Evolutionary conservation across 140 eudicot genomes (phyloP).

Genomic region (Anethum foeniculum): DNA sequence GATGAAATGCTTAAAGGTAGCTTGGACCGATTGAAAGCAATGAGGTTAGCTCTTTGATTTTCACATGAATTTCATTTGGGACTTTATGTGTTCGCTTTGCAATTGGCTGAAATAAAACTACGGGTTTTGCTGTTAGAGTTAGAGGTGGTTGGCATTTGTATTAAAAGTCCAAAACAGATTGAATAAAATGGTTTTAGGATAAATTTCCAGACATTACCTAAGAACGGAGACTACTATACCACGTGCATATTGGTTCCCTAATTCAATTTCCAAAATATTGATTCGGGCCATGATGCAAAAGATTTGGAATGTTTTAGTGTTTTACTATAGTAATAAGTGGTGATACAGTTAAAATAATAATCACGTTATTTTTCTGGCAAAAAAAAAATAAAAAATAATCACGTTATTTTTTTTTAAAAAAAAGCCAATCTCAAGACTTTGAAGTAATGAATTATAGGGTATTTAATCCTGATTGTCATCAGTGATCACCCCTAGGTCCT

Average conservation of each 20-base stretch:
- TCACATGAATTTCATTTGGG: background rate
- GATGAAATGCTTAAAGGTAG: conserved; percentile 54
- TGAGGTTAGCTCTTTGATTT: conserved; percentile 45
- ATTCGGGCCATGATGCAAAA: background rate
- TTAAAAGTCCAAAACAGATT: background rate
- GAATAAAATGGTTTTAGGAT: background rate
- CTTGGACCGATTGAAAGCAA: conserved; percentile 54
- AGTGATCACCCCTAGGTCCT: too few relatives aligned
- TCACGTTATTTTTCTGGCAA: too few relatives aligned
- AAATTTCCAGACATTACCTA: too few relatives aligned
- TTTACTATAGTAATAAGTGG: background rate
- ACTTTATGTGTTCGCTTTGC: background rate
- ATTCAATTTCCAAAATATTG: background rate
- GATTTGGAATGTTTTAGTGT: too few relatives aligned
- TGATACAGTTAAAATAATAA: too few relatives aligned
- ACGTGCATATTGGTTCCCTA: background rate
- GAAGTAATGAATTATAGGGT: too few relatives aligned
- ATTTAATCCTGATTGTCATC: too few relatives aligned
- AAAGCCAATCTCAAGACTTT: too few relatives aligned
- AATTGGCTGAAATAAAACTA: background rate
- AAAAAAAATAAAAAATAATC: too few relatives aligned
- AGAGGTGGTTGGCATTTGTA: background rate
- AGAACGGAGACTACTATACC: too few relatives aligned
- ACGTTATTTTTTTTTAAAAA: too few relatives aligned
- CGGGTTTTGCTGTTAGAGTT: background rate